Evolutionary conservation across 257 asterid species (phyloP).

Genomic region (Ballota nigra): DNA sequence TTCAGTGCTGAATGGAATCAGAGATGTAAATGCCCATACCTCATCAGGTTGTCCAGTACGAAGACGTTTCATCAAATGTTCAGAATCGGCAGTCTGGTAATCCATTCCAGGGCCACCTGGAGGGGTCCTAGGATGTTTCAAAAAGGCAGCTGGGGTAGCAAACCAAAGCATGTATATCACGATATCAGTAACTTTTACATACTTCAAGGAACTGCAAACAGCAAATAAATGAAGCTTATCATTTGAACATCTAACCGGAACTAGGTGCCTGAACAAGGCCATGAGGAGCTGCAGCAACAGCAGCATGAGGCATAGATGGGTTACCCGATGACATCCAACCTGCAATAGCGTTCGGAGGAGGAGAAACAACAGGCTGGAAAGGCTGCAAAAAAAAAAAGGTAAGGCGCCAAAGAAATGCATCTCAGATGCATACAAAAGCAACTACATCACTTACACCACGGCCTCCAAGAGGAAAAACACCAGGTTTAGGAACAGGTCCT

Average conservation of each 20-base stretch:
- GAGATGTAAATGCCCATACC: conserved; percentile 37
- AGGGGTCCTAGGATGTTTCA: conserved; percentile 91
- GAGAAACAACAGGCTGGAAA: conserved; percentile 58
- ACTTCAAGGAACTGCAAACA: not conserved
- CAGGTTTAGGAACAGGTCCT: conserved; percentile 73
- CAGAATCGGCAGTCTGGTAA: conserved; percentile 92
- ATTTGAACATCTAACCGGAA: conserved; percentile 47
- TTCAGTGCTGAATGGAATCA: conserved; percentile 12
- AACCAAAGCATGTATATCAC: not conserved
- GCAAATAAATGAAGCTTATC: conserved; percentile 2
- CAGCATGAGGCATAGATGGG: conserved; percentile 51
- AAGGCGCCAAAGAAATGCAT: conserved; percentile 14
- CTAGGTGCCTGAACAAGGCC: conserved; percentile 51
- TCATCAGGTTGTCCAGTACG: conserved; percentile 93
- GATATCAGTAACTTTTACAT: not conserved
- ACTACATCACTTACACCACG: conserved; percentile 65
- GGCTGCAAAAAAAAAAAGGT: conserved; percentile 32
- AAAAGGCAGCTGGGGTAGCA: conserved; percentile 61
- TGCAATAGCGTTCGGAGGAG: conserved; percentile 86
- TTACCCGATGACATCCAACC: conserved; percentile 95
- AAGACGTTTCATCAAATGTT: conserved; percentile 89
- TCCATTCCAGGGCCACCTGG: conserved; percentile 89
- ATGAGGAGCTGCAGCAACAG: conserved; percentile 58
- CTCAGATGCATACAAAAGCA: conserved; percentile 4
- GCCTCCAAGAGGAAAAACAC: conserved; percentile 79